Evolutionary conservation across 129 eudicot species (phyloP).

Genomic region (Helianthus annuus): DNA sequence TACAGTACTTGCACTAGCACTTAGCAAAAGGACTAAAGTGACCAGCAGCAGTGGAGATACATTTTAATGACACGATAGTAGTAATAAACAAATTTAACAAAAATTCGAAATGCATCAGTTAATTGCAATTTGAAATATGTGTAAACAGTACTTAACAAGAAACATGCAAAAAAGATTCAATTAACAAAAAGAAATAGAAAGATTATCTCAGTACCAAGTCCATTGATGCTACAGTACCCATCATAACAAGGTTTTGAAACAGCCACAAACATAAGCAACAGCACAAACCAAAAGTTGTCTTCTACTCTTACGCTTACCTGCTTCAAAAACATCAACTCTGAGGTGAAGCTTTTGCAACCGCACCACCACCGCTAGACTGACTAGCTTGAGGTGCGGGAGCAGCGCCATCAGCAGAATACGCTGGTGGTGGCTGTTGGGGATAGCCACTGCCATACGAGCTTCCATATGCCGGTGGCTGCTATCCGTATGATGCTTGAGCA

Average conservation of each 20-base stretch:
- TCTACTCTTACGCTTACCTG: constrained; percentile 31
- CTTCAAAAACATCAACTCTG: constrained; percentile 47
- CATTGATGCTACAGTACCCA: constrained; percentile 9
- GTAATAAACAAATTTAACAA: neutral
- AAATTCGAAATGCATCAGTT: neutral
- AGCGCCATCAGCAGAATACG: constrained; percentile 62
- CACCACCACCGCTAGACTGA: constrained; percentile 60
- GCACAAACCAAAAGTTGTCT: neutral
- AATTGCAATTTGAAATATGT: constrained; percentile 23
- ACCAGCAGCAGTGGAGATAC: too few species aligned
- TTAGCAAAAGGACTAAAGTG: too few species aligned
- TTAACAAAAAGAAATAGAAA: neutral
- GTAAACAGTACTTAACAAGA: neutral
- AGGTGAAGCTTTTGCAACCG: constrained; percentile 72
- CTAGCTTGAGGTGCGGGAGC: constrained; percentile 51
- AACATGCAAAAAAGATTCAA: constrained; percentile 24
- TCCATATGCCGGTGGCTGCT: constrained; percentile 62
- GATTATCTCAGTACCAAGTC: constrained; percentile 23
- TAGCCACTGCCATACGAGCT: constrained; percentile 65
- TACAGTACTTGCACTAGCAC: too few species aligned
- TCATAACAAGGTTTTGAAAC: neutral
- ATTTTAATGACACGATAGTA: too few species aligned
- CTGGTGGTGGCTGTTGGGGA: constrained; percentile 66
- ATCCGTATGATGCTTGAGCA: constrained; percentile 62
- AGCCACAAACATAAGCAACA: constrained; percentile 2